phyloP scores from a whole-genome alignment of 2,329 filamentous ascomycete species.

The Xylogone sp. region DNA sequence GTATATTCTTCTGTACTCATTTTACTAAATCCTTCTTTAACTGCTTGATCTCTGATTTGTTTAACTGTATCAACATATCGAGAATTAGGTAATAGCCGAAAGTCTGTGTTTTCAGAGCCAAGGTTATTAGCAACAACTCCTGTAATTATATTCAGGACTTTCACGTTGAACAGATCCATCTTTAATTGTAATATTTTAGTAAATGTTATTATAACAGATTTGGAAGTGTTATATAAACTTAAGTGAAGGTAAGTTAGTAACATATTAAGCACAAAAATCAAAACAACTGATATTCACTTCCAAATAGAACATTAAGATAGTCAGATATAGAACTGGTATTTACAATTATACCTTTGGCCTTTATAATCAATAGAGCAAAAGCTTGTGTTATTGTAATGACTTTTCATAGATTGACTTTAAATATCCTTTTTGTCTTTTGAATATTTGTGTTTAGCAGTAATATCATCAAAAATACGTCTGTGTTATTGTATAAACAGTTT shows the following conservation, averaged over 20 bases:
- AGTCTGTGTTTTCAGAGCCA: no score
- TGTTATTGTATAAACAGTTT: conserved; percentile 42
- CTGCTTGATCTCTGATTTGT: no score
- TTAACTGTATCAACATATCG: no score
- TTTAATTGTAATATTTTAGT: conserved; percentile 16
- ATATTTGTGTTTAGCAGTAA: conserved; percentile 29
- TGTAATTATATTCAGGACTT: no score
- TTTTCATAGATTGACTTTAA: conserved; percentile 29
- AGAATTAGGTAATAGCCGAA: no score
- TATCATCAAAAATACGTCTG: conserved; percentile 30
- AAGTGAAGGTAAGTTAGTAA: neutral
- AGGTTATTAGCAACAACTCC: no score
- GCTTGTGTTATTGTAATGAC: conserved; percentile 26
- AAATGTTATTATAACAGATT: conserved; percentile 15
- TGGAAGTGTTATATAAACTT: conserved; percentile 21
- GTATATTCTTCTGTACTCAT: no score
- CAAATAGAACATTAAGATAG: conserved; percentile 5
- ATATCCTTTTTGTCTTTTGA: conserved; percentile 21
- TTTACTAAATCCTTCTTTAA: no score
- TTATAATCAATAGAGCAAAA: conserved; percentile 23
- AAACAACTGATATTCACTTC: no score
- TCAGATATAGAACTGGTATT: conserved; percentile 35
- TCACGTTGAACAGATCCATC: conserved; percentile 16
- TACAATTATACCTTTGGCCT: conserved; percentile 36
- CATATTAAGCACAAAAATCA: no score